Conservation (phyloP, 169 alveolate genomes). For the Cryptosporidium felis region DNA sequence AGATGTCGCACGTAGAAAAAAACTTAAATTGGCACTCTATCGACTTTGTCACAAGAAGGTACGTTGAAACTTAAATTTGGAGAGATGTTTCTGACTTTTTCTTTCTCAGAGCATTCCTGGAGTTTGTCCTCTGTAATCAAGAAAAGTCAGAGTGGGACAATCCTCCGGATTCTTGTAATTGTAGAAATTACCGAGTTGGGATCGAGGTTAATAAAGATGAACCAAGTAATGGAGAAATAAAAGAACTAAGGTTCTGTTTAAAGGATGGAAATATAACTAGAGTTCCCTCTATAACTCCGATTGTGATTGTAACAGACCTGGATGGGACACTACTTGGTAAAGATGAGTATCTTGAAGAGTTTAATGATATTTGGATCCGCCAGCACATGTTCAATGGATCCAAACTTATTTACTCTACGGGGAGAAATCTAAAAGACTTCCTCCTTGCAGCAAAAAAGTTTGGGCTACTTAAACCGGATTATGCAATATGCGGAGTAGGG, state of each 20-base stretch:
- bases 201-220: neutral
- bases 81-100: neutral
- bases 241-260: constrained; percentile 3
- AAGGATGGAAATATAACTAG: constrained; percentile 5
- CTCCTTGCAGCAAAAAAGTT: constrained; percentile 64
- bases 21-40: constrained; percentile 16
- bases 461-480: constrained; percentile 72
- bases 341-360: constrained; percentile 46
- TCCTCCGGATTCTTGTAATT: constrained; percentile 17
- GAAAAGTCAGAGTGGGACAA: constrained; percentile 59
- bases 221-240: neutral
- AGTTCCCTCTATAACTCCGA: constrained; percentile 4
- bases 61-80: neutral
- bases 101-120: constrained; percentile 7
- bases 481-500: constrained; percentile 74
- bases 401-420: constrained; percentile 74
- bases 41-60: constrained; percentile 10
- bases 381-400: constrained; percentile 73
- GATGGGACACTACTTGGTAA: constrained; percentile 75
- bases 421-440: constrained; percentile 74
- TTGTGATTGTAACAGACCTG: constrained; percentile 70
- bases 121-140: constrained; percentile 28
- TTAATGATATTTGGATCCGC: constrained; percentile 71
- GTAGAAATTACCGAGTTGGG: constrained; percentile 14
- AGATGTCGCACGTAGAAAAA: neutral